A percentile compares a stretch with the other conserved stretches of the same genome.
Evolutionary conservation across 768 basidiomycete genomes (phyloP).

Genomic region (Podaxis mareebaensis): DNA sequence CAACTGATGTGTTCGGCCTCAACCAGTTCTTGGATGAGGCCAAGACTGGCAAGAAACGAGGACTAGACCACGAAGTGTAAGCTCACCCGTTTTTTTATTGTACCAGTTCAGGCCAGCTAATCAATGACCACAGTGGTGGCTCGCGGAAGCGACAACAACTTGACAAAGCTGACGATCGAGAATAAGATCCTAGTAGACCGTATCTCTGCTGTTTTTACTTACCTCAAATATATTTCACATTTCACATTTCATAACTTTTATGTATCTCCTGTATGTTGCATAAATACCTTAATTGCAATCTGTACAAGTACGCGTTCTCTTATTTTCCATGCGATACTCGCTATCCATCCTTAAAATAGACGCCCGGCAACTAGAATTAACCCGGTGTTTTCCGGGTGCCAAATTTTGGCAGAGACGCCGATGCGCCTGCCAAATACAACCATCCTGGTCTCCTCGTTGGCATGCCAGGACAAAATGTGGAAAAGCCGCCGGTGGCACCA

Average conservation of each 20-base stretch:
- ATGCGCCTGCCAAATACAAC: constrained; percentile 7
- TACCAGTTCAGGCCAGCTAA: not conserved
- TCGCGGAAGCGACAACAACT: constrained; percentile 72
- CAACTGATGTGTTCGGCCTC: constrained; percentile 94
- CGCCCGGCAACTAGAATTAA: not conserved
- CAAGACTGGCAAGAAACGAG: constrained; percentile 91
- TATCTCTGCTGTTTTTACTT: constrained; percentile 3
- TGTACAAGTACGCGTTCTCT: not conserved
- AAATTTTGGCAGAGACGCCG: not conserved
- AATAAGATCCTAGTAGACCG: constrained; percentile 23
- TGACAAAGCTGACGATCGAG: constrained; percentile 53
- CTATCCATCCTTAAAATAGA: not conserved
- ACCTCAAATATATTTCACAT: not conserved
- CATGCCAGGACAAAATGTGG: constrained; percentile 26
- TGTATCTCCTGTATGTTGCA: not conserved
- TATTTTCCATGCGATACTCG: not conserved
- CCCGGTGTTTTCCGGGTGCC: constrained; percentile 21
- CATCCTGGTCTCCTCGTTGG: constrained; percentile 20
- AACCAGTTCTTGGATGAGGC: constrained; percentile 98
- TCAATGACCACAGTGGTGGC: constrained; percentile 39
- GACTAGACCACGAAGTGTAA: constrained; percentile 75
- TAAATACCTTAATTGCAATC: constrained; percentile 14
- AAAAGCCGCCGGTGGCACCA: constrained; percentile 23
- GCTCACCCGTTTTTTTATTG: constrained; percentile 22
- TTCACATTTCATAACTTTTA: constrained; percentile 7